Conservation (phyloP, 139 green algal species). For the Coelastrella sp. region DNA sequence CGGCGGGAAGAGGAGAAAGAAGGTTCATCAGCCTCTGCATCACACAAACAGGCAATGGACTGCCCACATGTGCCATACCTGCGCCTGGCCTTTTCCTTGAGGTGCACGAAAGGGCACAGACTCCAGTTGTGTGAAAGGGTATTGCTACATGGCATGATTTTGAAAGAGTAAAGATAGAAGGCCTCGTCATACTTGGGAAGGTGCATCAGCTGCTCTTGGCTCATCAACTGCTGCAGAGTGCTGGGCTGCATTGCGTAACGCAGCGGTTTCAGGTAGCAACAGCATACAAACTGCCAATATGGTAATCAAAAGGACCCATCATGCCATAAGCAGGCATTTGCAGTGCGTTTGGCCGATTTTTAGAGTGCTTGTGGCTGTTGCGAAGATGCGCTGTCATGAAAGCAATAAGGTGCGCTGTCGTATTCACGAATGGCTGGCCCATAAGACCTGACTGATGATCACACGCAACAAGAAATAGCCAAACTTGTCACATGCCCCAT, state of each 20-base stretch:
- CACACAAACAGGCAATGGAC: not conserved
- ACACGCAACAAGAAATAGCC: no score
- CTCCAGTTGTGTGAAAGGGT: not conserved
- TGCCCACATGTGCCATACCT: not conserved
- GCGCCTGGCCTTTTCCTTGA: not conserved
- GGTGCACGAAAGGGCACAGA: not conserved
- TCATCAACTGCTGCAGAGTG: not conserved
- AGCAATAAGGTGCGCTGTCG: no score
- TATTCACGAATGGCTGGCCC: no score
- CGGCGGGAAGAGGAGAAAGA: not conserved
- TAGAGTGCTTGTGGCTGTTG: no score
- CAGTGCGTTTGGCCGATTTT: no score
- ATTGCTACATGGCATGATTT: not conserved
- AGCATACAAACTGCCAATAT: no score
- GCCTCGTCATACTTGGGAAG: not conserved
- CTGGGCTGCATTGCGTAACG: not conserved
- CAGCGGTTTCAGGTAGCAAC: no score
- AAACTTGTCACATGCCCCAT: no score
- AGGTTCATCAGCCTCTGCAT: not conserved
- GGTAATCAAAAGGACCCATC: no score
- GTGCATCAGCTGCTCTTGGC: not conserved
- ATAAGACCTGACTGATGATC: no score
- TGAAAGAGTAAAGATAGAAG: not conserved
- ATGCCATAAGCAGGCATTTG: no score
- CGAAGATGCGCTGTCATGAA: no score